Percentiles rank a stretch among this genome's conserved stretches.
These are phyloP conservation scores for Leccinum disarticulatum DNA, from an alignment of 768 basidiomycete species.

Conservation along the genomic window DNA sequence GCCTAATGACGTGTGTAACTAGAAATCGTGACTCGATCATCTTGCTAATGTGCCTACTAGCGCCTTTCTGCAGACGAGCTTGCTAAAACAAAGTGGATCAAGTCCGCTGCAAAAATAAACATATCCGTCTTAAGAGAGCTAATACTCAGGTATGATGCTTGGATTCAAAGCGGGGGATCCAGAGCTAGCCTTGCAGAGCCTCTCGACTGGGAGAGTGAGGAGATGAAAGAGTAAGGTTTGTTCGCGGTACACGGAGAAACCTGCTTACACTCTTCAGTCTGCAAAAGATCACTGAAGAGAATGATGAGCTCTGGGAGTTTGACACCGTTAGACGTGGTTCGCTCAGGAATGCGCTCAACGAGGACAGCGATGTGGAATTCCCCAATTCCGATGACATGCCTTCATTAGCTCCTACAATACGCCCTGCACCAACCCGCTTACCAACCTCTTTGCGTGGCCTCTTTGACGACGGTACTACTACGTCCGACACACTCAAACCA, in stretches of 20 bases:
- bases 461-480: constrained; percentile 62
- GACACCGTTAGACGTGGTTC: constrained; percentile 61
- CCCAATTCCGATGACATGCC: constrained; percentile 15
- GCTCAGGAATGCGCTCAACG: constrained; percentile 20
- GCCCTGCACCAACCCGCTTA: constrained; percentile 50
- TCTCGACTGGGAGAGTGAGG: constrained; percentile 71
- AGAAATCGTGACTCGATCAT: neutral
- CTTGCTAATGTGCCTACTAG: constrained; percentile 40
- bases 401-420: constrained; percentile 45
- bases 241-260: constrained; percentile 1
- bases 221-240: constrained; percentile 48
- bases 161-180: constrained; percentile 64
- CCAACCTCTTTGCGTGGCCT: constrained; percentile 78
- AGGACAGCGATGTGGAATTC: constrained; percentile 26
- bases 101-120: constrained; percentile 62
- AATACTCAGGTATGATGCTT: constrained; percentile 72
- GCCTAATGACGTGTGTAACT: constrained; percentile 64
- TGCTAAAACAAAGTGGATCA: constrained; percentile 87
- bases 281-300: constrained; percentile 23
- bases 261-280: constrained; percentile 15
- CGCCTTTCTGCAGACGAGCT: constrained; percentile 90
- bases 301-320: constrained; percentile 68
- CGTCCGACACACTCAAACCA: constrained; percentile 44
- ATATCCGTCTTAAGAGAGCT: constrained; percentile 77
- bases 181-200: constrained; percentile 76